These are phyloP conservation scores for Mediolabrus comicus DNA, from an alignment of 108 stramenopile species.

Conservation along the genomic window DNA sequence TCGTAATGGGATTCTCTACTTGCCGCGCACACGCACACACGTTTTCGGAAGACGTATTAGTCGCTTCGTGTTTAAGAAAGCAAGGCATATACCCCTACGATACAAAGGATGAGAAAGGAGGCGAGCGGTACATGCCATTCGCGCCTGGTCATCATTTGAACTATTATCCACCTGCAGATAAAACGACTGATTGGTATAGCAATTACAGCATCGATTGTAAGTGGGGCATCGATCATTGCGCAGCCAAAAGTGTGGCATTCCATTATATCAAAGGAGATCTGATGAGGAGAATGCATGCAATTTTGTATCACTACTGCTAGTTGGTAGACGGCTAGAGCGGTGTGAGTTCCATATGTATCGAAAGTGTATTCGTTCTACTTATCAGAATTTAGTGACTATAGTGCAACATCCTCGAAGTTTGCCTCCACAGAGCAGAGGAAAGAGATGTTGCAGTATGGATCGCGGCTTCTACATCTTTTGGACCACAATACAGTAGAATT, in stretches of 20 bases:
- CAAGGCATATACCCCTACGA: conserved; percentile 77
- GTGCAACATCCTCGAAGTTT: neutral
- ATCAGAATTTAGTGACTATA: neutral
- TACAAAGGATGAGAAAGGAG: conserved; percentile 87
- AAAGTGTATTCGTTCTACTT: too few relatives aligned
- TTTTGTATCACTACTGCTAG: conserved; percentile 63
- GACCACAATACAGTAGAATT: conserved; percentile 15
- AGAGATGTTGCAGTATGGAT: conserved; percentile 17
- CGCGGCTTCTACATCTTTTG: conserved; percentile 14
- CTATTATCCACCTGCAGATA: conserved; percentile 61
- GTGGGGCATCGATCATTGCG: conserved; percentile 87
- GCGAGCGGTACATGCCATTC: conserved; percentile 96
- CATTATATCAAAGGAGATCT: conserved; percentile 87
- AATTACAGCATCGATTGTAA: conserved; percentile 85
- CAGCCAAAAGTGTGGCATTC: conserved; percentile 85
- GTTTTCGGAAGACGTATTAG: conserved; percentile 91
- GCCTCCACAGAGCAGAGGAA: neutral
- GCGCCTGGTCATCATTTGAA: conserved; percentile 86
- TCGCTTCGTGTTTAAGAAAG: conserved; percentile 74
- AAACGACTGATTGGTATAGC: conserved; percentile 82
- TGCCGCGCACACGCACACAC: conserved; percentile 83
- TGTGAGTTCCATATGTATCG: too few relatives aligned
- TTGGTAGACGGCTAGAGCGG: too few relatives aligned
- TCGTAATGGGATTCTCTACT: conserved; percentile 65
- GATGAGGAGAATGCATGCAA: conserved; percentile 76